Evolutionary conservation across 106 monocot genomes (phyloP).

Genomic region (Dactylorhiza incarnata): DNA sequence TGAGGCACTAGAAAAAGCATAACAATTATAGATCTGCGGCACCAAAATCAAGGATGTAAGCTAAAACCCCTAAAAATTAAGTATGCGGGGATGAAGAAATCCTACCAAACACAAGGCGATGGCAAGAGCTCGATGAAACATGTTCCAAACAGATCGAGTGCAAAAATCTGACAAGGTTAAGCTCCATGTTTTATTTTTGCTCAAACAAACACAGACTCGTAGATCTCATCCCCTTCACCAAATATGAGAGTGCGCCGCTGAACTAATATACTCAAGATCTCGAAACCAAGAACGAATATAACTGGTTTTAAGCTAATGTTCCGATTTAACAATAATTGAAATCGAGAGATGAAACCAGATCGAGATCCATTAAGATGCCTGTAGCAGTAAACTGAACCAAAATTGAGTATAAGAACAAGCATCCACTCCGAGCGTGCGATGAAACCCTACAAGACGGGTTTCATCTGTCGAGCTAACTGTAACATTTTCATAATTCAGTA

Average conservation of each 20-base stretch:
- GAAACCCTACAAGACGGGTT: neutral
- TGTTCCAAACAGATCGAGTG: neutral
- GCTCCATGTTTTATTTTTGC: neutral
- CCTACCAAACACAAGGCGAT: neutral
- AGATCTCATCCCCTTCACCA: slow-evolving; percentile 10
- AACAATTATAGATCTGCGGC: neutral
- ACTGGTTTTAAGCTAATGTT: neutral
- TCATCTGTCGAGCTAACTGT: neutral
- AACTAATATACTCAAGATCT: slow-evolving; percentile 6
- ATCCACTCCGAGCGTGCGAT: neutral
- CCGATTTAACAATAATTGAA: neutral
- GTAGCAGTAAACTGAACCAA: neutral
- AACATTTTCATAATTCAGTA: slow-evolving; percentile 1
- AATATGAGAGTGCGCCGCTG: slow-evolving; percentile 7
- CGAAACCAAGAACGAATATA: neutral
- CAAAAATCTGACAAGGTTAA: neutral
- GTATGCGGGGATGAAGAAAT: neutral
- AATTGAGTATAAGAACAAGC: neutral
- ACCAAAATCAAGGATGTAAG: neutral
- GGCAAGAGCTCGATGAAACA: neutral
- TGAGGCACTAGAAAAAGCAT: neutral
- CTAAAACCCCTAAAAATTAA: neutral
- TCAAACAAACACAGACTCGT: neutral
- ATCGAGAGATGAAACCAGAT: neutral
- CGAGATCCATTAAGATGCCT: neutral